These are phyloP conservation scores for Sideroxylon spinosum DNA, from an alignment of 179 eudicot species.

Conservation along the genomic window DNA sequence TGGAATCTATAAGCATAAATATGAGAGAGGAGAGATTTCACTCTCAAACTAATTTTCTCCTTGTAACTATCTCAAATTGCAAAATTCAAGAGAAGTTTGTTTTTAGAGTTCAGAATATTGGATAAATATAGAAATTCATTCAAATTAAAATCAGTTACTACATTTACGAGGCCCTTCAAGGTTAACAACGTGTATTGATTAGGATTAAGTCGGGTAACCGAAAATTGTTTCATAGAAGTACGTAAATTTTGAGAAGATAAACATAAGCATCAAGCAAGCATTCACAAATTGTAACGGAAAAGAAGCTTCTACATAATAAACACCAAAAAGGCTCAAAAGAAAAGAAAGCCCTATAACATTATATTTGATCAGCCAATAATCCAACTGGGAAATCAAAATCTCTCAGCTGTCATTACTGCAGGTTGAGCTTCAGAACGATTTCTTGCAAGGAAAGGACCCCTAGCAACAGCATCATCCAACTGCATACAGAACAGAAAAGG, in stretches of 20 bases:
- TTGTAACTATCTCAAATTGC: too few species aligned
- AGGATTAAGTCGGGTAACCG: neutral
- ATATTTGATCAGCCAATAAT: neutral
- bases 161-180: neutral
- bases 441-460: slow-evolving; percentile 78
- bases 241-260: neutral
- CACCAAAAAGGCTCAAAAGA: neutral
- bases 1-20: too few species aligned
- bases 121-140: neutral
- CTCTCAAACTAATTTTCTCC: too few species aligned
- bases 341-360: neutral
- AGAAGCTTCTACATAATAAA: neutral
- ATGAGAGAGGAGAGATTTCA: too few species aligned
- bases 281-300: neutral
- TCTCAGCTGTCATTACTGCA: slow-evolving; percentile 62
- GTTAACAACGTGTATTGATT: neutral
- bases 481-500: slow-evolving; percentile 24
- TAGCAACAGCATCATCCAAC: slow-evolving; percentile 71
- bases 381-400: slow-evolving; percentile 40
- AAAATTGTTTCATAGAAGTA: neutral
- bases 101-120: neutral
- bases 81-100: too few species aligned
- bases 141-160: neutral
- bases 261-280: neutral
- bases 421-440: slow-evolving; percentile 63